Conservation (phyloP, 2,329 filamentous ascomycete genomes). For the Sclerotiophoma versabilis region DNA sequence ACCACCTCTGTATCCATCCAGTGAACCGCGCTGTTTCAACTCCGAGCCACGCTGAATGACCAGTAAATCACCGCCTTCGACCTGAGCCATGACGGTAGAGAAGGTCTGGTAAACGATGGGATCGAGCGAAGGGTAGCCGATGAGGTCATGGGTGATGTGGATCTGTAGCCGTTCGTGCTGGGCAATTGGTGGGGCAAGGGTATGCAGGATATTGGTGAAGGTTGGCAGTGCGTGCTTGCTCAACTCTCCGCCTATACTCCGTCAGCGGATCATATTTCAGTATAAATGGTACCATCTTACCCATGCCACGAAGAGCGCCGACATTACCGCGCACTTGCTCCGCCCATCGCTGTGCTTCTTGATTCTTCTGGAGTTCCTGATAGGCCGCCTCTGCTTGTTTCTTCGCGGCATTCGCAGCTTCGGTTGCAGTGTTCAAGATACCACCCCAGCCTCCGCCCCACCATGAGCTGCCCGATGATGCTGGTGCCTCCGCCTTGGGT, state of each 20-base stretch:
- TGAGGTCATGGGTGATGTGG: constrained; percentile 94
- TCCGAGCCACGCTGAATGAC: constrained; percentile 95
- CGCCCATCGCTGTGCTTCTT: constrained; percentile 95
- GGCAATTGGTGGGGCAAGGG: constrained; percentile 92
- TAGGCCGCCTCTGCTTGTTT: constrained; percentile 93
- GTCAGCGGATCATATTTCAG: constrained; percentile 16
- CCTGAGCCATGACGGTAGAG: constrained; percentile 96
- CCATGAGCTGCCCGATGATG: constrained; percentile 52
- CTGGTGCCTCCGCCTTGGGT: constrained; percentile 55
- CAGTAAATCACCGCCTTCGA: constrained; percentile 93
- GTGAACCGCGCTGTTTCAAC: constrained; percentile 71
- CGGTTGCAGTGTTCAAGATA: constrained; percentile 79
- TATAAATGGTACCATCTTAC: constrained; percentile 55
- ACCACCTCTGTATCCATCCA: constrained; percentile 64
- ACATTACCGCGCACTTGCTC: constrained; percentile 93
- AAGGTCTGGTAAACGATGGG: constrained; percentile 92
- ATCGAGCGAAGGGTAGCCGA: constrained; percentile 92
- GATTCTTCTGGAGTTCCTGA: constrained; percentile 93
- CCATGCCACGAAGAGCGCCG: constrained; percentile 75
- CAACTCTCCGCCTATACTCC: constrained; percentile 73
- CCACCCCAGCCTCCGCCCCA: constrained; percentile 79
- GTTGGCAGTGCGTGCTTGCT: constrained; percentile 81
- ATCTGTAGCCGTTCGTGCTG: constrained; percentile 97
- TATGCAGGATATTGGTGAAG: constrained; percentile 93
- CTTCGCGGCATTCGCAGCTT: constrained; percentile 81